These are phyloP conservation scores for Claviceps sp. DNA, from an alignment of 2,329 filamentous ascomycete species.

Conservation along the genomic window DNA sequence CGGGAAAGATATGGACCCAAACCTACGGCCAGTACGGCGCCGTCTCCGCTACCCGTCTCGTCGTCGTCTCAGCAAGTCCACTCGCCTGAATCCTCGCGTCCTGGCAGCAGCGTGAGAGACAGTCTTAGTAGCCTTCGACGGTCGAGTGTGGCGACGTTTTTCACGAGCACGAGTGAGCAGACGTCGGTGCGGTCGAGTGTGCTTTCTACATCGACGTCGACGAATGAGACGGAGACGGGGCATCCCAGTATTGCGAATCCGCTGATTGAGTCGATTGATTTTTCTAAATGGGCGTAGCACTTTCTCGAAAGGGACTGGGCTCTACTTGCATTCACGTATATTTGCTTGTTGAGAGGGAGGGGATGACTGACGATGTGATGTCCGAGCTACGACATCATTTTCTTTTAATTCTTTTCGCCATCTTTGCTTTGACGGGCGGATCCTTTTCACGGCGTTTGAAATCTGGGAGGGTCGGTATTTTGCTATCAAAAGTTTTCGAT, in stretches of 20 bases:
- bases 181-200: constrained; percentile 46
- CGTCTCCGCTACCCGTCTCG: constrained; percentile 17
- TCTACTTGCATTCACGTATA: neutral
- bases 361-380: neutral
- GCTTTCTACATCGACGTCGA: constrained; percentile 37
- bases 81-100: constrained; percentile 7
- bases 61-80: constrained; percentile 10
- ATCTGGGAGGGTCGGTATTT: neutral
- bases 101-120: constrained; percentile 33
- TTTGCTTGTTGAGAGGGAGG: neutral
- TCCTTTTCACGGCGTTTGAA: constrained; percentile 1
- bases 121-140: constrained; percentile 47
- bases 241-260: constrained; percentile 17
- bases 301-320: neutral
- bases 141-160: constrained; percentile 53
- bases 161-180: constrained; percentile 43
- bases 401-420: neutral
- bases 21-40: constrained; percentile 9
- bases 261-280: constrained; percentile 24
- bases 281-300: constrained; percentile 23
- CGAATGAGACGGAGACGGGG: constrained; percentile 39
- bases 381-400: neutral
- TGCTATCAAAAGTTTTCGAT: constrained; percentile 1
- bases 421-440: neutral
- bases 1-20: constrained; percentile 52